Base-by-base conservation (phyloP, 352 stramenopile species). In the Elongisporangium anandrum region DNA sequence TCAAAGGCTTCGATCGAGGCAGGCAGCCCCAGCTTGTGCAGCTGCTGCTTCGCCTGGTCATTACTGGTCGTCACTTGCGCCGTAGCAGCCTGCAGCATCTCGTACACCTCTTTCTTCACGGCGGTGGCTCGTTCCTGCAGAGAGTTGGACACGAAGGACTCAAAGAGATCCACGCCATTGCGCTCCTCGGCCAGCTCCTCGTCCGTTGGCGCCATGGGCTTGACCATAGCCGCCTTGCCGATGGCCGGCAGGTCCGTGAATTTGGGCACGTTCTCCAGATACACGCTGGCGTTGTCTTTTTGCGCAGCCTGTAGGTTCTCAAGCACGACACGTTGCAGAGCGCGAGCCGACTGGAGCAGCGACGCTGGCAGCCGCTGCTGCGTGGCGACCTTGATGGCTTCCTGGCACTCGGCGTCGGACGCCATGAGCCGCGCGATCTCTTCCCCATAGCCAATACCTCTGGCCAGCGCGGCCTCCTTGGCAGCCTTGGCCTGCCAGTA, bases 241-340 rank as follows among this genome's bases (percentile, higher is more conserved):
- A 94, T 70, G 10, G 63, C 51, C 8, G 75, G 71, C 38, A 94
- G 59, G 20, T 88, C 77, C 12, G 68, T 68, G 39, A 80, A 65
- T 39, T 73, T 71, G 10, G 85, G 84, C 12, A 94, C 69, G 13
- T 89, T 90, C 56, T 92, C 85, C 50, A 92, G 53, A 61, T 94
- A 94, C 55, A 94, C 82, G 50, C 77, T 90, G 24, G 77, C 73
- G 66, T 94, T 94, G 65, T 94, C 85, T 70, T 92, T 92, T 47
- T 66, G 75, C 19, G 85, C 85, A 8, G 61, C 70, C 19, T 75
- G 68, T 13, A 91, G 75, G 21, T 76, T 63, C 34, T 92, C 80
- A 45, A 73, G 70, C 4, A 89, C 64, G 24, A 90, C 72, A 12
- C 67, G 65, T 57, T 90, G 77, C 56, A 91, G 61, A 20, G 79